Evolutionary conservation across 805 yeast species (phyloP), one percentile per base, ranked within the genome.

Genomic region (Torulaspora gathmanii): DNA sequence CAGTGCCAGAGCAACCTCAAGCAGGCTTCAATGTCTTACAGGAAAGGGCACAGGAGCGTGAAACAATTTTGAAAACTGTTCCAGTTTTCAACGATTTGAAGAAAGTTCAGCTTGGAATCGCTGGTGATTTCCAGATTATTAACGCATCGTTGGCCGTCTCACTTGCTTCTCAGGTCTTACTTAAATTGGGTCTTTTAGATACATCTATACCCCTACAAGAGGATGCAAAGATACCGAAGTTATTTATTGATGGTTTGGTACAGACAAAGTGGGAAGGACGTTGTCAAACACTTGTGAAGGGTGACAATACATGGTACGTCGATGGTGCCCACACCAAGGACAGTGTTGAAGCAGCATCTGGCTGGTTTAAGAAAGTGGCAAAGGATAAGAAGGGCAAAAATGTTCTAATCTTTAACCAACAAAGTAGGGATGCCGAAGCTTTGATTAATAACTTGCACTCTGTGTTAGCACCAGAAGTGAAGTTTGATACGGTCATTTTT

Each of bases 311-410:
- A n/a, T 93, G 96, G 95, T 82, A 69, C 52, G 67, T 91, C 12
- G 99, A 93, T 67, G 99, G 99, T 15, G 98, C 99, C 0, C 99
- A 93, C 57, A 93, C 99, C 0, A 69, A 75, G 37, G 99, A 93
- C 58, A 86, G 96, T 47, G 77, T 95, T 19, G 72, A 72, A 25
- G 95, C 82, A n/a, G 86, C 96, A 0, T 74, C 91, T 0, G 68
- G 66, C 8, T 93, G 99, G 99, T 87, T 83, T 56, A 69, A 65
- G 29, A 55, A 61, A 4, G 57, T 48, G 16, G 51, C 47, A 2
- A 42, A 34, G 2, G 33, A 45, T 3, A 49, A 62, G 7, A 28
- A 22, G 13, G 54, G 57, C 1, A 56, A 60, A n/a, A 68, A 54
- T 49, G 77, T 88, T 6, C 71, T 93, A 16, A 65, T 93, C 5